These are phyloP conservation scores for Penicillium egyptiacum DNA, from an alignment of 495 filamentous ascomycete genomes.

Conservation along the genomic window DNA sequence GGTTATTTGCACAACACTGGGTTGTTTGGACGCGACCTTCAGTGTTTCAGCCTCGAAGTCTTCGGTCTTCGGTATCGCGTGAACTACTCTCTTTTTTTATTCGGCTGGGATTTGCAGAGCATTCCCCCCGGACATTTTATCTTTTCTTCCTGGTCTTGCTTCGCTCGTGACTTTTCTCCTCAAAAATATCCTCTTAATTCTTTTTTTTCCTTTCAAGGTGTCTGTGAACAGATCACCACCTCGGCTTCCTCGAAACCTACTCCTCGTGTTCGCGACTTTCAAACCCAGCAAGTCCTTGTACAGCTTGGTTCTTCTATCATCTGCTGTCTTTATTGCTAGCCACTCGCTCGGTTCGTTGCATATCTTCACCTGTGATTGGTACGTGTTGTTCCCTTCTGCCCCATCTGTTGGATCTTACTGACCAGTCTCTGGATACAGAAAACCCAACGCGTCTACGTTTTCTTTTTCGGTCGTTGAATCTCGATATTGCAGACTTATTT, in stretches of 20 bases:
- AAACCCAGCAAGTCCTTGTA: slow-evolving; percentile 20
- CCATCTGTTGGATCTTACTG: slow-evolving; percentile 1
- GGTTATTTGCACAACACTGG: slow-evolving; percentile 7
- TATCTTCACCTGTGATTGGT: slow-evolving; percentile 27
- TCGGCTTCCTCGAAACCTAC: not conserved
- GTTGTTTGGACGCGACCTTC: slow-evolving; percentile 15
- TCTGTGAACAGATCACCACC: slow-evolving; percentile 6
- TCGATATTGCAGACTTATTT: slow-evolving; percentile 19
- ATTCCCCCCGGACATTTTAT: slow-evolving; percentile 33
- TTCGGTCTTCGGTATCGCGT: slow-evolving; percentile 23
- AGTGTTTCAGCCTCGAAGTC: slow-evolving; percentile 22
- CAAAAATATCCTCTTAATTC: slow-evolving; percentile 25
- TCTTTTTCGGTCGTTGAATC: slow-evolving; percentile 14
- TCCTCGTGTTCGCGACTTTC: slow-evolving; percentile 7
- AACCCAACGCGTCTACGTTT: slow-evolving; percentile 17
- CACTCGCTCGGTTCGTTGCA: slow-evolving; percentile 19
- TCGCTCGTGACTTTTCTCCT: slow-evolving; percentile 14
- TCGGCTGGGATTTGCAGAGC: slow-evolving; percentile 48
- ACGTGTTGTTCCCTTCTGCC: slow-evolving; percentile 10
- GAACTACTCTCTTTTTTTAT: slow-evolving; percentile 22
- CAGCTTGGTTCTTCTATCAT: slow-evolving; percentile 28
- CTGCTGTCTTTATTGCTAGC: slow-evolving; percentile 17
- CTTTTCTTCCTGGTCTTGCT: slow-evolving; percentile 19
- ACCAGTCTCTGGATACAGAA: slow-evolving; percentile 23
- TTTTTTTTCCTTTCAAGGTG: slow-evolving; percentile 3